A percentile compares a stretch with the other conserved stretches of the same genome.
Evolutionary conservation across 441 rosid genomes (phyloP).

Genomic region (Jatropha multifida): DNA sequence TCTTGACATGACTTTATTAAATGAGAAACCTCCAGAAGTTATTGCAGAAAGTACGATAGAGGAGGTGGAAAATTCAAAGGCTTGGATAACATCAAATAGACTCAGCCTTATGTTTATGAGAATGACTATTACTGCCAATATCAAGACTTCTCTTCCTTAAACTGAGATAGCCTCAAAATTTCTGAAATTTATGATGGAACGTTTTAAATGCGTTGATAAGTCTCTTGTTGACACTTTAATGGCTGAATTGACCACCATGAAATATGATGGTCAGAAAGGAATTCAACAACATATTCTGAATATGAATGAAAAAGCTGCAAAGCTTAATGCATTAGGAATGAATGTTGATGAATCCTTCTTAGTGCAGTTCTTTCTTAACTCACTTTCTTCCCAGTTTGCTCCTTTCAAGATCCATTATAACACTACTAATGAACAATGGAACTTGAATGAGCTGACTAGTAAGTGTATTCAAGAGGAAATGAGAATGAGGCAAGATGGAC

Average conservation of each 20-base stretch:
- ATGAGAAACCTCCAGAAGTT: not conserved
- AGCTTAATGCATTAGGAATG: not conserved
- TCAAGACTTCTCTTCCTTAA: not conserved
- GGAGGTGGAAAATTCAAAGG: not conserved
- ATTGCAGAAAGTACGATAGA: not conserved
- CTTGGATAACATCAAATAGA: not conserved
- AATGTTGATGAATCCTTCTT: not conserved
- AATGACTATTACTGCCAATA: not conserved
- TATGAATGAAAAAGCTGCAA: not conserved
- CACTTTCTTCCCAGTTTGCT: not conserved
- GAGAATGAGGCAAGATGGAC: not conserved
- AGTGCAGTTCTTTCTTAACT: not conserved
- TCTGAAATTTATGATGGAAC: not conserved
- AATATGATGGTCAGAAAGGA: no score
- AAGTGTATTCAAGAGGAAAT: not conserved
- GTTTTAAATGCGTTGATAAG: not conserved
- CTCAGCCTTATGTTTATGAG: not conserved
- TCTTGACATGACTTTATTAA: no score
- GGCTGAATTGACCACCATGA: not conserved
- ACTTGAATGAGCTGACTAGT: not conserved
- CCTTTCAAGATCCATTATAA: not conserved
- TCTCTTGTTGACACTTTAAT: not conserved
- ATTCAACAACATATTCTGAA: not conserved
- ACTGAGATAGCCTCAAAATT: not conserved
- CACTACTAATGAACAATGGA: not conserved